Base-by-base conservation (phyloP, 768 basidiomycete species). In the Pleurotus ostreatus region DNA sequence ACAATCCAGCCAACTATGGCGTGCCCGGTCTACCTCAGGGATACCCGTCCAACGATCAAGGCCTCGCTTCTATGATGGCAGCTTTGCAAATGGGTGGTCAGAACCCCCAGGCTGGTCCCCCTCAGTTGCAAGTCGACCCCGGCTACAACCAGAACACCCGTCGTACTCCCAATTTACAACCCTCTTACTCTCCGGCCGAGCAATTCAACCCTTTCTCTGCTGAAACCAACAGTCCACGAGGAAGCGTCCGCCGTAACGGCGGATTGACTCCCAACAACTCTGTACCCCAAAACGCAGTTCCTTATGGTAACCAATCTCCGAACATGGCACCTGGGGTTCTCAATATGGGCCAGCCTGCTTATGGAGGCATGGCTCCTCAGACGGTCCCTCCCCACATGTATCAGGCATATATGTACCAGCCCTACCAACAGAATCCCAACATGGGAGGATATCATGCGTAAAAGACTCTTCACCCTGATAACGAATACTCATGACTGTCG, bases 61-160 rank as follows among this genome's bases (percentile, higher is more conserved):
- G 89, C 15, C 72, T 94, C 53, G 91, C 91, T 48, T 92, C 90
- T 11, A 93, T 94, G 89, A 93, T 94, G 90, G 92, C 91, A 30
- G 88, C 92, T 15, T 73, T 93, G 61, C 92, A 92, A 70, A 91
- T 92, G 89, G 91, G 89, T 60, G 90, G 88, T 18, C 89, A 91
- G 68, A 92, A 90, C 60, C 84, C 88, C 15, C 88, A 92, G 66
- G 85, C 88, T 34, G 89, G 84, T 9, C 89, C 85, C 25, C 79
- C 86, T 49, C 86, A 85, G 64, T 74, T 90, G 26, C 85, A 88
- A 51, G 81, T 86, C 55, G 89, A 92, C 59, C 82, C 88, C 4
- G 65, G 67, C 0, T 92, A 83, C 65, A 78, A 77, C 46, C 67
- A 71, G 26, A 60, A 67, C 22, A 60, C 63, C 12, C 71, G 79